These are phyloP conservation scores for Pyronema omphalodes DNA, from an alignment of 495 filamentous ascomycete species.

Conservation along the genomic window DNA sequence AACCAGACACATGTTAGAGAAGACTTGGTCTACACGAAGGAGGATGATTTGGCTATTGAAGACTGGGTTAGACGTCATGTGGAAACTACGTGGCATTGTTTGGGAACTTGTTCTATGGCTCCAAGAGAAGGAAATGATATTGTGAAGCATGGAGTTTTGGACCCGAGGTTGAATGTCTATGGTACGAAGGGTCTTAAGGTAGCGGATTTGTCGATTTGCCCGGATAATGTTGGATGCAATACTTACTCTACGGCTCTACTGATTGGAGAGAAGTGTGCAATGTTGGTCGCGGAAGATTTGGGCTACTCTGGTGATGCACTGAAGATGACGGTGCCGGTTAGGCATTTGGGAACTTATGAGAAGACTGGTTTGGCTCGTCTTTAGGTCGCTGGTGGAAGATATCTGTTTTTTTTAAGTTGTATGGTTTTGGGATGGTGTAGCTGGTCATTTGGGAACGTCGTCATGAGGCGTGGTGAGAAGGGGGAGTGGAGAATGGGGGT, in stretches of 20 bases:
- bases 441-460: too few species aligned
- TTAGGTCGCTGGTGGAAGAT: conserved; percentile 5
- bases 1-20: conserved; percentile 37
- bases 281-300: conserved; percentile 54
- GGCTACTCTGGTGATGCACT: conserved; percentile 56
- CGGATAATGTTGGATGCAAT: conserved; percentile 57
- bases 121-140: conserved; percentile 61
- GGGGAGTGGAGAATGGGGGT: too few species aligned
- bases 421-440: too few species aligned
- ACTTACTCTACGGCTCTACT: conserved; percentile 50
- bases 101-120: conserved; percentile 41
- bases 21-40: conserved; percentile 45
- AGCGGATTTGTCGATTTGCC: conserved; percentile 62
- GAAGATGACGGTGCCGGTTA: conserved; percentile 51
- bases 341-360: conserved; percentile 30
- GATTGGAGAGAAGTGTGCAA: conserved; percentile 67
- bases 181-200: conserved; percentile 68
- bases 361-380: conserved; percentile 27
- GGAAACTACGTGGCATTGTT: conserved; percentile 62
- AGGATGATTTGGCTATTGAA: conserved; percentile 52
- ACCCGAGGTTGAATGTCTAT: conserved; percentile 63
- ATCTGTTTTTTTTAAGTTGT: too few species aligned
- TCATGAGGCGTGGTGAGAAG: too few species aligned
- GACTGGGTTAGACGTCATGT: conserved; percentile 64
- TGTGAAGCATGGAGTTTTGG: conserved; percentile 62